Conservation (phyloP, 1,284 basidiomycete genomes). For the Moesziomyces globuligerus region DNA sequence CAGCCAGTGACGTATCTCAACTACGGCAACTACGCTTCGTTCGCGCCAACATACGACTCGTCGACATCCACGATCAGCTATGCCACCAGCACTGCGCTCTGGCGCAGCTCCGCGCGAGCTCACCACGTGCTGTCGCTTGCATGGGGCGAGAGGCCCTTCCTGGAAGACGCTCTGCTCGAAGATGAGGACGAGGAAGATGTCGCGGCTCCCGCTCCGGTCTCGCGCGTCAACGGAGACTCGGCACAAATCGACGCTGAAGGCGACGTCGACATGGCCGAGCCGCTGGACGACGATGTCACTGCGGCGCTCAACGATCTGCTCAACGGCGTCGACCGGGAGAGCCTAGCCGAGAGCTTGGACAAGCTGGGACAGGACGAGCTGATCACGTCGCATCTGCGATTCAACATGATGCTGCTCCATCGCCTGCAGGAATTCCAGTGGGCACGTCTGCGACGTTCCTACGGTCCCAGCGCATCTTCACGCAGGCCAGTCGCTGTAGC, state of each 20-base stretch:
- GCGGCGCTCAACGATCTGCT: constrained; percentile 18
- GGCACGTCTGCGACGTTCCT: constrained; percentile 48
- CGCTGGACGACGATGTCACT: constrained; percentile 6
- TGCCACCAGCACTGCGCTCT: constrained; percentile 27
- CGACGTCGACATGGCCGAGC: constrained; percentile 13
- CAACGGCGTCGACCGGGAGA: constrained; percentile 15
- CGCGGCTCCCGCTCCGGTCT: not conserved
- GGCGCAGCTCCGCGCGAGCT: constrained; percentile 16
- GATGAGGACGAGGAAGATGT: constrained; percentile 9
- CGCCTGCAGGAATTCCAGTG: constrained; percentile 61
- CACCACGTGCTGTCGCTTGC: constrained; percentile 16
- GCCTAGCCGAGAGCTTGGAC: constrained; percentile 24
- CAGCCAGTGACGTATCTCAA: constrained; percentile 50
- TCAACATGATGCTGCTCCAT: constrained; percentile 48
- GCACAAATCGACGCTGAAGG: constrained; percentile 7
- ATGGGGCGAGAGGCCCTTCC: constrained; percentile 30
- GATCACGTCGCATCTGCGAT: constrained; percentile 33
- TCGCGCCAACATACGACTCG: constrained; percentile 60
- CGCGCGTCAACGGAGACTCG: not conserved
- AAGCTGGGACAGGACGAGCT: constrained; percentile 44
- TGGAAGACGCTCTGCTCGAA: constrained; percentile 3
- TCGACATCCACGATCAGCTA: constrained; percentile 37
- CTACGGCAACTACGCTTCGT: constrained; percentile 58
- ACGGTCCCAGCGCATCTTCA: constrained; percentile 4
- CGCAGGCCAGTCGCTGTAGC: constrained; percentile 1